A percentile compares a stretch with the other conserved stretches of the same genome.
Evolutionary conservation across 2,329 filamentous ascomycete genomes (phyloP).

Genomic region (Daldinia eschscholtzii): DNA sequence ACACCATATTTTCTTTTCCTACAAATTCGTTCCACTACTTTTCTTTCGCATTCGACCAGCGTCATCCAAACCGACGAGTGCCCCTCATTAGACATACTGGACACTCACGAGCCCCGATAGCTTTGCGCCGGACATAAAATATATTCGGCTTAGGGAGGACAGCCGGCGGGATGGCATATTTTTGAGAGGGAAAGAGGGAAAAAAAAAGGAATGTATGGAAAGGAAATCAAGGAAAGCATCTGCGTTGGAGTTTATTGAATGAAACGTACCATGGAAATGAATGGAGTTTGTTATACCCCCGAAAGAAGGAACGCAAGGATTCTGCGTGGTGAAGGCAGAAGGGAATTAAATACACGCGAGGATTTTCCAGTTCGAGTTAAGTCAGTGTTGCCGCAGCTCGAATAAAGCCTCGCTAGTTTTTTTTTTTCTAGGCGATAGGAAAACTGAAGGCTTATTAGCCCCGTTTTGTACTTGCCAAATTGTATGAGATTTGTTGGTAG

Average conservation of each 20-base stretch:
- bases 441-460: not conserved
- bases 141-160: slow-evolving; percentile 12
- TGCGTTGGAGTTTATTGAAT: slow-evolving; percentile 37
- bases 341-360: slow-evolving; percentile 1
- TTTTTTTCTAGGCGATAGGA: not conserved
- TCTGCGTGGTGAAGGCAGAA: slow-evolving; percentile 1
- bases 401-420: not conserved
- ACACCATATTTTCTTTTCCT: not conserved
- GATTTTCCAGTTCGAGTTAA: slow-evolving; percentile 8
- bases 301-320: slow-evolving; percentile 20
- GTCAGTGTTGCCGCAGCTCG: not conserved
- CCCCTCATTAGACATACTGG: slow-evolving; percentile 38
- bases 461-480: slow-evolving; percentile 1
- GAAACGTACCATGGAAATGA: slow-evolving; percentile 33
- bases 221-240: slow-evolving; percentile 37
- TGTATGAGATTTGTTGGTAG: slow-evolving; percentile 10
- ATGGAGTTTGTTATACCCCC: slow-evolving; percentile 45
- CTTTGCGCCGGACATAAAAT: slow-evolving; percentile 33
- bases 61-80: slow-evolving; percentile 1
- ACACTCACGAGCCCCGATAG: slow-evolving; percentile 37
- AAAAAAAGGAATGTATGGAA: slow-evolving; percentile 24
- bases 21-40: slow-evolving; percentile 24
- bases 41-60: slow-evolving; percentile 18
- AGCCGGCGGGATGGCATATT: slow-evolving; percentile 23
- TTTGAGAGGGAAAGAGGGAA: slow-evolving; percentile 26